These are phyloP conservation scores for Coemansia sp. DNA, from an alignment of 192 early-diverging fungal species.

Conservation along the genomic window DNA sequence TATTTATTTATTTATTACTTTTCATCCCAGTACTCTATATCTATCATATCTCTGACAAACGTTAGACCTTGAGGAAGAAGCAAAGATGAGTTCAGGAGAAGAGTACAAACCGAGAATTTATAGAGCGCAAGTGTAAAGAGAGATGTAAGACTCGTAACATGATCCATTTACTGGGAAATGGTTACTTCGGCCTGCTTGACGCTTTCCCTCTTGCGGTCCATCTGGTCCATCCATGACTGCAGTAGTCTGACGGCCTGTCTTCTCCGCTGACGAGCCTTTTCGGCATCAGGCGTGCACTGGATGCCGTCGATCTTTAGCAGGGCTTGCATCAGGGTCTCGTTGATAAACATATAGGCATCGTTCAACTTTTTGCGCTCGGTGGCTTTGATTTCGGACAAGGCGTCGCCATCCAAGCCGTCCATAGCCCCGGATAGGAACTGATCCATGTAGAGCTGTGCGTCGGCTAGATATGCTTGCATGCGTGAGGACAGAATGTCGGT, in stretches of 20 bases:
- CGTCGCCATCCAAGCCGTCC: conserved; percentile 42
- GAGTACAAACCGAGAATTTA: conserved; percentile 4
- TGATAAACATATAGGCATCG: conserved; percentile 65
- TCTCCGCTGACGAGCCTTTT: conserved; percentile 70
- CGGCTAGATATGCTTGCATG: conserved; percentile 52
- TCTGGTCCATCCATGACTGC: conserved; percentile 74
- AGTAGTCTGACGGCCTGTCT: conserved; percentile 70
- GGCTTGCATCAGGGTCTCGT: conserved; percentile 78
- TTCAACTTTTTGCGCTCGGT: conserved; percentile 63
- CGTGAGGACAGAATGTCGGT: conserved; percentile 49
- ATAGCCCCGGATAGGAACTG: conserved; percentile 42
- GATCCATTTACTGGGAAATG: conserved; percentile 30
- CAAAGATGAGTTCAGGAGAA: background rate
- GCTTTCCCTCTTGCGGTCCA: conserved; percentile 69
- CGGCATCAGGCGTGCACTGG: conserved; percentile 66
- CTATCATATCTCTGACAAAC: too few relatives aligned
- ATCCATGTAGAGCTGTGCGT: conserved; percentile 52
- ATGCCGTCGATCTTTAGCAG: conserved; percentile 77
- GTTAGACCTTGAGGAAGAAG: too few relatives aligned
- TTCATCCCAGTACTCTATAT: too few relatives aligned
- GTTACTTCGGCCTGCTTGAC: conserved; percentile 60
- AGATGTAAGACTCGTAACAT: background rate
- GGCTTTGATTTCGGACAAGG: conserved; percentile 40
- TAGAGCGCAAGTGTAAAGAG: conserved; percentile 1
- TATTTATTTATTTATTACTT: background rate